Base-by-base conservation (phyloP, 257 asterid genomes). In the Haberlea rhodopensis region DNA sequence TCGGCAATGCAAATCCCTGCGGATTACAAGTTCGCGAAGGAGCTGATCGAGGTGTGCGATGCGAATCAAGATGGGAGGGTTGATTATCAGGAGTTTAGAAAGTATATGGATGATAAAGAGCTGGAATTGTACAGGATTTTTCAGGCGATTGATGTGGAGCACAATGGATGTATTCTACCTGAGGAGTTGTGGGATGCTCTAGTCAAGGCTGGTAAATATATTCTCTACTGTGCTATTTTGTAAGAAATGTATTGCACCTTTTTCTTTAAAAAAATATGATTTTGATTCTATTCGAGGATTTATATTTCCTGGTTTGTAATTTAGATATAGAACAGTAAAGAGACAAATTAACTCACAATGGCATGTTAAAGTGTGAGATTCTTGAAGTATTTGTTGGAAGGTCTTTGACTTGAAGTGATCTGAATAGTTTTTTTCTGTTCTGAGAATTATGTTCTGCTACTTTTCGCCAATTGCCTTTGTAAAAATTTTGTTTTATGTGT, bases 111-210 rank as follows among this genome's bases (percentile, higher is more conserved):
- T 79, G 97, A 84, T 75, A 94, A 94, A 78, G 99, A 94, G 85
- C 79, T 94, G 45, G 97, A 94, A 28, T 23, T 94, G 82, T 94
- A 90, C 79, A 75, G 81, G 81, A 94, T 94, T 78, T 94, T 94
- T 65, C 97, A 88, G 81, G 95, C 95, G 29, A 90, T 94, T 76
- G 99, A 88, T 71, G 99, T 86, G 34, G 97, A 88, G 79, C 97
- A 90, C 70, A 87, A 65, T 75, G 99, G 99, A 1, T 86, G 95
- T 73, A 94, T 94, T 81, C 77, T 88, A 75, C 99, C 99, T 1
- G 97, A 94, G 79, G 99, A 94, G 83, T 75, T 90, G 23, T 88
- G 95, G 96, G 97, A 94, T 71, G 99, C 99, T 60, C 96, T 94
- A 69, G 87, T 80, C 25, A 88, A 81, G 77, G 94, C 85, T 76